These are phyloP conservation scores for Kluyveromyces marxianus DNA, from an alignment of 1,139 yeast species.

Conservation along the genomic window DNA sequence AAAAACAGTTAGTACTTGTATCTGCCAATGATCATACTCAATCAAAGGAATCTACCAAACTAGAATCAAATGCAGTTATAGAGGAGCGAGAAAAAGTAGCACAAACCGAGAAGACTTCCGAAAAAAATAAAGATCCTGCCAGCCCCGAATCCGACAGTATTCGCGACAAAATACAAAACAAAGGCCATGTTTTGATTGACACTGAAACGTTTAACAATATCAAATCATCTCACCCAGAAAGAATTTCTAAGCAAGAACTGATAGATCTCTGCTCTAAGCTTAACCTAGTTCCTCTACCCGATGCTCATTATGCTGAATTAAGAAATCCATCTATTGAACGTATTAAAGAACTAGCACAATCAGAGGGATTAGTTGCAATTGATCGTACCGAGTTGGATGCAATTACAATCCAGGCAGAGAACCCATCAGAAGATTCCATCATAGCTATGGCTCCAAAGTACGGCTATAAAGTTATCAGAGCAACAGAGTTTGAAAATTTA, in stretches of 20 bases:
- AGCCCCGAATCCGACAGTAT: background rate
- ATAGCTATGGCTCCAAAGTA: conserved; percentile 21
- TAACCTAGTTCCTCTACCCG: conserved; percentile 22
- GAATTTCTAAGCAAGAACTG: conserved; percentile 17
- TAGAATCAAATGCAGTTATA: too few species aligned
- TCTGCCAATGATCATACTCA: background rate
- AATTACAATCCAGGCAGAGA: conserved; percentile 21
- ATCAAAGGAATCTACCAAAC: conserved; percentile 4
- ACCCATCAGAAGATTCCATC: conserved; percentile 25
- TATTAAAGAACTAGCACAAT: conserved; percentile 13
- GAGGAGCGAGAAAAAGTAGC: too few species aligned
- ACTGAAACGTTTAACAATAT: conserved; percentile 11
- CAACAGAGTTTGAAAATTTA: conserved; percentile 24
- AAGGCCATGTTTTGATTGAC: conserved; percentile 12
- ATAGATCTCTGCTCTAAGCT: conserved; percentile 14
- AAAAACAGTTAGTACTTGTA: background rate
- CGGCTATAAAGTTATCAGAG: conserved; percentile 22
- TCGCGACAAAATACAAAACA: background rate
- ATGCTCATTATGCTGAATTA: conserved; percentile 24
- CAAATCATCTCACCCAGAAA: conserved; percentile 11
- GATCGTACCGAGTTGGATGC: conserved; percentile 16
- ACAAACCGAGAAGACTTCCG: too few species aligned
- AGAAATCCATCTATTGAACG: conserved; percentile 13
- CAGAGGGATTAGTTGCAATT: conserved; percentile 15
- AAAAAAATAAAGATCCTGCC: background rate